Conservation (phyloP, 495 filamentous ascomycete species). For the Hypoxylon intermedium region DNA sequence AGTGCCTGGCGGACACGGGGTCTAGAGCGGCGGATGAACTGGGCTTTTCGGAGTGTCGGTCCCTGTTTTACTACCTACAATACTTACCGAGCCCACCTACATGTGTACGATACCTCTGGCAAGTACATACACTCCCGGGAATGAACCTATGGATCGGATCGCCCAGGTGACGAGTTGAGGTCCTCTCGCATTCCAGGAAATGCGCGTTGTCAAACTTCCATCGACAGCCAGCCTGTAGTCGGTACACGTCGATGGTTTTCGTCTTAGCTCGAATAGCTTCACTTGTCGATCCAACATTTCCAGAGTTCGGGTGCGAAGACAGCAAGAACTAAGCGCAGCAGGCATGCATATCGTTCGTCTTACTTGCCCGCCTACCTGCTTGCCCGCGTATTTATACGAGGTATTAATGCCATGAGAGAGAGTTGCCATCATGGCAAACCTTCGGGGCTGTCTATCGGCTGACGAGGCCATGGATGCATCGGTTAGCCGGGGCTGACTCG, state of each 20-base stretch:
- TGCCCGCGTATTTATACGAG: constrained; percentile 4
- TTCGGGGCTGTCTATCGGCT: constrained; percentile 28
- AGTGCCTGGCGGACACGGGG: constrained; percentile 33
- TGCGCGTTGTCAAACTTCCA: neutral
- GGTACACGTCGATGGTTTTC: neutral
- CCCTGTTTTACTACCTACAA: constrained; percentile 35
- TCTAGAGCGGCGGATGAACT: constrained; percentile 31
- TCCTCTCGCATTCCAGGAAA: neutral
- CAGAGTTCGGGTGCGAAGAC: constrained; percentile 11
- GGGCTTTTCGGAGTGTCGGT: constrained; percentile 37
- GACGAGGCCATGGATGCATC: constrained; percentile 32
- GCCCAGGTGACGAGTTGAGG: neutral
- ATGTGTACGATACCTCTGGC: neutral
- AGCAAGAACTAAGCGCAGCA: constrained; percentile 6
- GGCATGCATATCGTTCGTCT: constrained; percentile 5
- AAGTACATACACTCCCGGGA: neutral
- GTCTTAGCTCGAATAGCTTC: neutral
- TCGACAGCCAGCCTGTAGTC: no score
- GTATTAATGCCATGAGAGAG: constrained; percentile 4
- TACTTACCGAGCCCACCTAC: neutral
- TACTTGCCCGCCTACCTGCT: neutral
- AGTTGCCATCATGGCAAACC: constrained; percentile 9
- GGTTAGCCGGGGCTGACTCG: constrained; percentile 40
- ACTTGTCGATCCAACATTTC: constrained; percentile 2
- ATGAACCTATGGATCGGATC: neutral